Base-by-base conservation (phyloP, 2,329 filamentous ascomycete species). In the Beauveria brongniartii region DNA sequence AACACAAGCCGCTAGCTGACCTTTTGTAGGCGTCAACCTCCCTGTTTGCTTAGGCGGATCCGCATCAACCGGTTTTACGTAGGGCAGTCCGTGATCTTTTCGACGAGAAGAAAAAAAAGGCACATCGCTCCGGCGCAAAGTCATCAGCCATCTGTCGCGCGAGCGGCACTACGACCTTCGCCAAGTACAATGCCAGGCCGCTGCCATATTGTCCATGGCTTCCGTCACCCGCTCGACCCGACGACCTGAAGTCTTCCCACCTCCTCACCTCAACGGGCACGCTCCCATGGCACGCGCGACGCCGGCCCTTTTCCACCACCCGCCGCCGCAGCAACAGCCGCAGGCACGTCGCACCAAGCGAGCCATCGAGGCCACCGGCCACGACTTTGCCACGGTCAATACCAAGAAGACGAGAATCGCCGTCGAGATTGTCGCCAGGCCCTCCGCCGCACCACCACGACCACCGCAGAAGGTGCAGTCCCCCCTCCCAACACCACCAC, bases 391-490 rank as follows among this genome's bases (percentile, higher is more conserved):
- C 64, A 69, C 72, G 54, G 67, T 76, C 51, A 74, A 75, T 61
- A 68, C 73, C 59, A 85, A 85, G 72, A 80, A 75, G 70, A 71
- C 78, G 58, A 75, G 78, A 63, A 79, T 84, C 65, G 73, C 79
- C 26, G 79, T 83, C 65, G 81, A 84, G 66, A 81, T 84, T 53
- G 70, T 79, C 55, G 65, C 70, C 61, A 70, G 69, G 56, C 70
- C 71, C 30, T 28, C 28, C 47, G 24, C 24, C 16, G 22, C 54
- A 66, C 68, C 61, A 67, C 67, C 59, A 58, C n/a, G n/a, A n/a
- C 63, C 64, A 56, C 67, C 68, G 63, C 66, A 70, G 54, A 64
- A 51, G 62, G 62, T 65, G 64, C 67, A 65, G 63, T 60, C 65
- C 55, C 61, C 59, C 61, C 63, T 64, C 67, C 65, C 63, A 63